phyloP scores from a whole-genome alignment of 345 rosid species.

The Eutrema japonicum region DNA sequence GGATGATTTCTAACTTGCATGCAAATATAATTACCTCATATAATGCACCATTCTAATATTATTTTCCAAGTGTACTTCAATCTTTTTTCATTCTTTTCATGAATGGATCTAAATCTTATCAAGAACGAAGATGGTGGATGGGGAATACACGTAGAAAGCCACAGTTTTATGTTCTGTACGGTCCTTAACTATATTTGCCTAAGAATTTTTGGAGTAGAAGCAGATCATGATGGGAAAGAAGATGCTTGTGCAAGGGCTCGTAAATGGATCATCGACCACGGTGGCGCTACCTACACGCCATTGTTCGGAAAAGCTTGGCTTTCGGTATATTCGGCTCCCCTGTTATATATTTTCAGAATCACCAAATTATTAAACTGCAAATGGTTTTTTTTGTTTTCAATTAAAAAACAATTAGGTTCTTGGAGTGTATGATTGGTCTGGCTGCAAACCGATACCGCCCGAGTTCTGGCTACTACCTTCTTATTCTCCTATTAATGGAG shows the following conservation, averaged over 20 bases:
- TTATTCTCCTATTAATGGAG: conserved; percentile 32
- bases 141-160: conserved; percentile 87
- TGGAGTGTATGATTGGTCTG: conserved; percentile 62
- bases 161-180: conserved; percentile 74
- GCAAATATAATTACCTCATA: neutral
- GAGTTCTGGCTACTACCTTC: conserved; percentile 63
- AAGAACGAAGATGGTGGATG: conserved; percentile 63
- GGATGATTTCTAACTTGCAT: neutral
- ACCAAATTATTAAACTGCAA: too few species aligned
- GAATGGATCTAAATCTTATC: neutral
- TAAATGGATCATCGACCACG: conserved; percentile 76
- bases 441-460: conserved; percentile 61
- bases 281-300: conserved; percentile 64
- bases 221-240: conserved; percentile 39
- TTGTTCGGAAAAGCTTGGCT: conserved; percentile 65
- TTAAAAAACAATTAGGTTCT: conserved; percentile 24
- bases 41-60: neutral
- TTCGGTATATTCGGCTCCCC: conserved; percentile 32
- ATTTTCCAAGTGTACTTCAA: neutral
- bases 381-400: too few species aligned
- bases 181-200: conserved; percentile 61
- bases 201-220: conserved; percentile 74
- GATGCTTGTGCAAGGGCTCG: conserved; percentile 56
- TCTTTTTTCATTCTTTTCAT: neutral
- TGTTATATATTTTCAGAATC: neutral